Percentiles rank a stretch among this genome's conserved stretches.
These are phyloP conservation scores for Domatiomyces globalis DNA, from an alignment of 2,329 filamentous ascomycete species.

Conservation along the genomic window DNA sequence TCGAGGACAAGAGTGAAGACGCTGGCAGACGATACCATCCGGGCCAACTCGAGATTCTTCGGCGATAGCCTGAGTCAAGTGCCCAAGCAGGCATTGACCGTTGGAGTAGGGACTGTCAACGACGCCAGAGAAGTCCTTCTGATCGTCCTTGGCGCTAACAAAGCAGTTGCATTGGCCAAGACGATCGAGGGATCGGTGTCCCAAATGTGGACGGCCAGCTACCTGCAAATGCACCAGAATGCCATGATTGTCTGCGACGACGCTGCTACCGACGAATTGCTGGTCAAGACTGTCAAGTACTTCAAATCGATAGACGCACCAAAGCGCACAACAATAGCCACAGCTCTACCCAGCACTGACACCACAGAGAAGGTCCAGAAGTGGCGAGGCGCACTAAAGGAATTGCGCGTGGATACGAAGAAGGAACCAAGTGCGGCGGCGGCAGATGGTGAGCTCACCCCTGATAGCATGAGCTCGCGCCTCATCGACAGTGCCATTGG, in stretches of 20 bases:
- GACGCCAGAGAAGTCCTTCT: conserved; percentile 70
- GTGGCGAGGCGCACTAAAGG: conserved; percentile 21
- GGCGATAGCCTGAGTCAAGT: conserved; percentile 58
- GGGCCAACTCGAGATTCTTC: conserved; percentile 78
- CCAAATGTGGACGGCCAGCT: conserved; percentile 82
- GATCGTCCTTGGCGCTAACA: conserved; percentile 69
- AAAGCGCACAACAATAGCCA: conserved; percentile 29
- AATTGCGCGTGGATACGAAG: conserved; percentile 33
- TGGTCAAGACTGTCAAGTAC: conserved; percentile 61
- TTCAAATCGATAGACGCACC: conserved; percentile 59
- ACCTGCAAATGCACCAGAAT: conserved; percentile 65
- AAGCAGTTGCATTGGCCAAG: conserved; percentile 62
- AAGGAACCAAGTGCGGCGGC: conserved; percentile 22
- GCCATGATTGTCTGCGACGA: conserved; percentile 75
- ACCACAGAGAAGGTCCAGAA: conserved; percentile 6
- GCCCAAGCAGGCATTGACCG: conserved; percentile 68
- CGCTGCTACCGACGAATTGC: conserved; percentile 58
- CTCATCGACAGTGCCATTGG: conserved; percentile 32
- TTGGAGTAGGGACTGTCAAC: conserved; percentile 70
- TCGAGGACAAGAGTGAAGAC: conserved; percentile 76
- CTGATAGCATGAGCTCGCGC: conserved; percentile 36
- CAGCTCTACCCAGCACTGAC: neutral
- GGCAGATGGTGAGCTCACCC: conserved; percentile 32
- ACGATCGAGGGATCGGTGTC: conserved; percentile 72
- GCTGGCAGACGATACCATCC: conserved; percentile 70